phyloP scores from a whole-genome alignment of 2,329 filamentous ascomycete species.

The Colletotrichum orchidophilum region DNA sequence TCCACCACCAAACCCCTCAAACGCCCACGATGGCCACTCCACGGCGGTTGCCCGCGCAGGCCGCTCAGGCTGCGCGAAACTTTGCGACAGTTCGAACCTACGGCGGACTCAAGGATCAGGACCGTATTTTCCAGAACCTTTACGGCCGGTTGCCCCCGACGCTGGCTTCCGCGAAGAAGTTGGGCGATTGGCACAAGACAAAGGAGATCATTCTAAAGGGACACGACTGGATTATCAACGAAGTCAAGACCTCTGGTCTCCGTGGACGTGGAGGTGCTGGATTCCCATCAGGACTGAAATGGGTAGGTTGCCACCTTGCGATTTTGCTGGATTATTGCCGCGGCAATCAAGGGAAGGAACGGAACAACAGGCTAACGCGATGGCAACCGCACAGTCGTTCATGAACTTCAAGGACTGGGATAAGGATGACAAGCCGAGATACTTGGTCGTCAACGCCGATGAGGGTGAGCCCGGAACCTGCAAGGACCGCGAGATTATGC shows the following conservation, averaged over 20 bases:
- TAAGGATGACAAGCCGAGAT: constrained; percentile 94
- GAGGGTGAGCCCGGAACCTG: constrained; percentile 99
- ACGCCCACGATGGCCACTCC: constrained; percentile 54
- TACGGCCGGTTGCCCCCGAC: constrained; percentile 94
- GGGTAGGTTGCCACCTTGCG: constrained; percentile 68
- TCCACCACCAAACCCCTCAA: constrained; percentile 38
- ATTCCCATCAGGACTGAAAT: constrained; percentile 98
- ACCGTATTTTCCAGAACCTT: constrained; percentile 98
- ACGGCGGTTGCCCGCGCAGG: constrained; percentile 41
- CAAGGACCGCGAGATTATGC: constrained; percentile 99
- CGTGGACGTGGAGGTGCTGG: constrained; percentile 96
- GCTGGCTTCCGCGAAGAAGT: constrained; percentile 94
- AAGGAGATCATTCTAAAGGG: constrained; percentile 98
- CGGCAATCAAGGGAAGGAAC: constrained; percentile 18
- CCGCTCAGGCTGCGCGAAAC: constrained; percentile 35
- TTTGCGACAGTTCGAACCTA: constrained; percentile 85
- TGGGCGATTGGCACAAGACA: constrained; percentile 99
- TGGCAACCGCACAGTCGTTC: constrained; percentile 74
- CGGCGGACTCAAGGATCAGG: constrained; percentile 92
- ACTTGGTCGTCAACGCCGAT: constrained; percentile 97
- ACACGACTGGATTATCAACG: constrained; percentile 98
- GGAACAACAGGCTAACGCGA: constrained; percentile 4
- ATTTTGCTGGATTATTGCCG: constrained; percentile 7
- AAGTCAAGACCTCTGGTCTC: constrained; percentile 96
- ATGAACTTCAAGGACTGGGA: constrained; percentile 99